Evolutionary conservation across 2,329 filamentous ascomycete genomes (phyloP), one percentile per base, ranked within the genome.

Genomic region (Ophidiomyces ophidiicola): DNA sequence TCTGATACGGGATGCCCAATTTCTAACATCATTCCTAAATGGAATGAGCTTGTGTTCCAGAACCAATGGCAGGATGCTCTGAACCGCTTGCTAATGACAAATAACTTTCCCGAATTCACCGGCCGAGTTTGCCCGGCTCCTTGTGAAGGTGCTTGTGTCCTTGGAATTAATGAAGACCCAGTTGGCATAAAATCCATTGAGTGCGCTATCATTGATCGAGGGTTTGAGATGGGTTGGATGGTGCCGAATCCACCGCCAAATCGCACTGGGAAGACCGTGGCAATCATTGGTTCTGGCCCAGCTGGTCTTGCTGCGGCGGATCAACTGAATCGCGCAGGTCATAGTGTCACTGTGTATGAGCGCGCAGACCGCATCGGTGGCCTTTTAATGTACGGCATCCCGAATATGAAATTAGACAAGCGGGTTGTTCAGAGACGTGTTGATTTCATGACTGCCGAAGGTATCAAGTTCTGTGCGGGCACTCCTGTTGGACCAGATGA

Each of bases 321-420:
- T 57, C 88, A 94, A 64, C 76, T 96, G 50, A 96, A 96, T 74
- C 82, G 81, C 53, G 84, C 82, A 52, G 88, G 88, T 19, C 88
- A 96, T 66, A 67, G 59, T 3, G 85, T 94, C 39, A 94, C 85
- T 8, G 76, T 96, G 12, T 94, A 90, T 56, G 88, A 96, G 71
- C 84, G 88, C 48, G 77, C 86, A 44, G 88, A 96, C 58, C 84
- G 88, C 48, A 69, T 81, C 42, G 88, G 88, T 64, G 88, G 88
- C 61, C 71, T 96, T 40, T 75, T 96, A 54, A 94, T 94, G 88
- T 94, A 96, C 58, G 88, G 88, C 50, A 96, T 96, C 50, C 88
- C 88, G 50, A 96, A 96, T 71, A 96, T 96, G 88, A 96, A 96
- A 71, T 81, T 96, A 29, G 88, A 96, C 69, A 96, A 96, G 74